Evolutionary conservation across 2,329 filamentous ascomycete genomes (phyloP).

Genomic region (Rhynchosporium graminicola): DNA sequence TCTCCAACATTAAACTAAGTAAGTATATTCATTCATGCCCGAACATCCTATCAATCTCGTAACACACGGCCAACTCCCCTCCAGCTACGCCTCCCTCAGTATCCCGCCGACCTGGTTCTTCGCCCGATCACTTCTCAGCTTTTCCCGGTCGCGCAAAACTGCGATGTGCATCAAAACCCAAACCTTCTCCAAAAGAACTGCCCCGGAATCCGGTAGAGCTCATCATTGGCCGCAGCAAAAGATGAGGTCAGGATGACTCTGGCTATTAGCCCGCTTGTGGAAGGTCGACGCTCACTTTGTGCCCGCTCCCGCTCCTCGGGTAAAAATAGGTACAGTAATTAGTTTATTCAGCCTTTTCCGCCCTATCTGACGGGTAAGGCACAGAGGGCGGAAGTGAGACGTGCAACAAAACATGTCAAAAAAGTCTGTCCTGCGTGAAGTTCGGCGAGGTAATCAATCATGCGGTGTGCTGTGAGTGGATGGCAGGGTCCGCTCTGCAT

Average conservation of each 20-base stretch:
- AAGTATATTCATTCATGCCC: too few species aligned
- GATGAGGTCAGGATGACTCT: too few species aligned
- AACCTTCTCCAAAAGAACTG: not conserved
- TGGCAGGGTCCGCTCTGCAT: not conserved
- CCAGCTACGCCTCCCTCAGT: conserved; percentile 1
- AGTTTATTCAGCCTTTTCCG: conserved; percentile 9
- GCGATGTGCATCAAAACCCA: conserved; percentile 24
- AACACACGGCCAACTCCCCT: conserved; percentile 20
- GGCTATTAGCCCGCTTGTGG: too few species aligned
- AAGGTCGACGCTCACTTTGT: too few species aligned
- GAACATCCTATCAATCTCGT: not conserved
- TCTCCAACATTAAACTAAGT: too few species aligned
- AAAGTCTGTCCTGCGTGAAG: not conserved
- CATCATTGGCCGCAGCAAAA: too few species aligned
- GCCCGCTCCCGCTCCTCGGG: too few species aligned
- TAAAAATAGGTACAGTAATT: too few species aligned
- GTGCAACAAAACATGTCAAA: conserved; percentile 22
- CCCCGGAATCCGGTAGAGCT: not conserved
- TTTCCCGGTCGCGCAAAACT: conserved; percentile 24
- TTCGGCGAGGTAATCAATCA: conserved; percentile 29
- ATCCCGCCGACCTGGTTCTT: conserved; percentile 13
- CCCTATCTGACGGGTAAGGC: not conserved
- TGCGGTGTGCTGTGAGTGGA: conserved; percentile 13
- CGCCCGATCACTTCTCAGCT: conserved; percentile 12
- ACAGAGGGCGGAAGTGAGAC: conserved; percentile 21